phyloP scores from a whole-genome alignment of 768 basidiomycete genomes.

The Panellus pusillus region DNA sequence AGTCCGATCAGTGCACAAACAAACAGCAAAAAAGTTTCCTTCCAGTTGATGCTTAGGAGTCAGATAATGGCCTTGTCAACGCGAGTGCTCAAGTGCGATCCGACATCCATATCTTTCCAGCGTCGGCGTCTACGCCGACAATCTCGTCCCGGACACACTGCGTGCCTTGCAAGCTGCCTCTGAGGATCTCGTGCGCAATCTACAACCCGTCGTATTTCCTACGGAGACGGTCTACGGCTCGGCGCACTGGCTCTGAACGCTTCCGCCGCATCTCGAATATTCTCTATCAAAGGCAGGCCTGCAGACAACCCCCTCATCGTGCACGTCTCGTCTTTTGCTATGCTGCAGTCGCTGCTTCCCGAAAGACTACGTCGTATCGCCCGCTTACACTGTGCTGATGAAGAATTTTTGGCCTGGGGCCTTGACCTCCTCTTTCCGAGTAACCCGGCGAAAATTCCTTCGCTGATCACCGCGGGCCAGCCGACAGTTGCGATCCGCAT shows the following conservation, averaged over 20 bases:
- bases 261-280: conserved; percentile 71
- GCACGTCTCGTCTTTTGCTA: conserved; percentile 82
- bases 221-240: conserved; percentile 98
- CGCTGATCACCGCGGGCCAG: conserved; percentile 78
- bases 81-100: conserved; percentile 61
- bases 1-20: conserved; percentile 1
- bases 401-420: conserved; percentile 93
- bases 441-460: conserved; percentile 58
- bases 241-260: conserved; percentile 77
- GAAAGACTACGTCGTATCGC: conserved; percentile 55
- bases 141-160: conserved; percentile 53
- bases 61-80: conserved; percentile 28
- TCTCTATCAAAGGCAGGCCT: conserved; percentile 87
- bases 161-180: conserved; percentile 57
- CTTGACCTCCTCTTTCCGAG: conserved; percentile 90
- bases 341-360: conserved; percentile 83
- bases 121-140: conserved; percentile 39
- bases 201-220: conserved; percentile 80
- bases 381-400: conserved; percentile 73
- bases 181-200: conserved; percentile 46
- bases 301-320: conserved; percentile 97
- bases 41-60: conserved; percentile 7
- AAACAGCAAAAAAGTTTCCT: not conserved
- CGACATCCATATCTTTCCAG: conserved; percentile 58
- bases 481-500: conserved; percentile 87